Evolutionary conservation across 1,284 basidiomycete genomes (phyloP), one percentile per base, ranked within the genome.

Genomic region (Cutaneotrichosporon sp.): DNA sequence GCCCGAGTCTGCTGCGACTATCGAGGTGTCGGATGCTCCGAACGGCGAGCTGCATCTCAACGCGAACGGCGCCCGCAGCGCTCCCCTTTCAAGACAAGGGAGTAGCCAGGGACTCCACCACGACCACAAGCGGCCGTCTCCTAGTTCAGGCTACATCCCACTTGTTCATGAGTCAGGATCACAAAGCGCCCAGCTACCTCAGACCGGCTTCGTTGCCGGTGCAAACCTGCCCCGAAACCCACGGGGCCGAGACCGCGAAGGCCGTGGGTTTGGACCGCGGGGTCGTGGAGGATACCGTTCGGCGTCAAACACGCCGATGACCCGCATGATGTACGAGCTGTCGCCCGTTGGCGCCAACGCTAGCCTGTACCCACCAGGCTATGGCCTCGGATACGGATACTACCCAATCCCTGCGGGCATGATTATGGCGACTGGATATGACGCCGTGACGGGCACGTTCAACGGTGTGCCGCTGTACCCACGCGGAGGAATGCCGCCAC

Each of bases 401-500:
- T 65, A 62, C 44, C 61, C 64, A 2, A 51, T 62, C 50, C 60
- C 62, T 25, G 57, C 43, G 20, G 37, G 39, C n/a, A 51, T 50
- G 24, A 34, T 47, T 16, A 42, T 61, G 32, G 59, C 60, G 29
- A 27, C 57, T 25, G 49, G 53, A 17, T 45, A 34, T 32, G 57
- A 59, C 29, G 34, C 51, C 3, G 39, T 47, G 3, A 32, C 48
- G 20, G 44, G 22, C 5, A 42, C 32, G 9, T 52, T 38, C 35
- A 20, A 31, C 16, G 47, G 41, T 8, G 39, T 51, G 39, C 51
- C 51, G 9, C 33, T 38, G 14, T 59, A 42, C 42, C 34, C 45
- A 8, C 53, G 53, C 16, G 42, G 44, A 5, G 29, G 31, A 12
- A 53, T 65, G 27, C 72, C 74, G 10, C 78, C 79, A 1, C 67